These are phyloP conservation scores for Ustilago sp. DNA, from an alignment of 1,284 basidiomycete genomes.

Conservation along the genomic window DNA sequence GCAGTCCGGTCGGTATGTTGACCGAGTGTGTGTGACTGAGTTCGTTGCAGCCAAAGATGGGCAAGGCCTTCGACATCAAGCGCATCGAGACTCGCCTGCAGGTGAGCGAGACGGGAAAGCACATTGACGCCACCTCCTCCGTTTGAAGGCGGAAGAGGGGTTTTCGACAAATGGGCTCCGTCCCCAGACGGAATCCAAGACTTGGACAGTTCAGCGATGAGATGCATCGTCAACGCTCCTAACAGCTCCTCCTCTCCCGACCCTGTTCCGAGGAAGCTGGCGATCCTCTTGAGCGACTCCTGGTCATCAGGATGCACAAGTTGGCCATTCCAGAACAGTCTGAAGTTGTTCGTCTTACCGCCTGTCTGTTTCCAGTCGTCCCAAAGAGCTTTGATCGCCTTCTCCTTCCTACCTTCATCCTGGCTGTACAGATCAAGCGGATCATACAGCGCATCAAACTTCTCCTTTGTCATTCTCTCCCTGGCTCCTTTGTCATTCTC, in stretches of 20 bases:
- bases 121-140: conserved; percentile 55
- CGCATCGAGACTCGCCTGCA: conserved; percentile 83
- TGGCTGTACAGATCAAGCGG: conserved; percentile 48
- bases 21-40: conserved; percentile 30
- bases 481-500: conserved; percentile 5
- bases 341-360: conserved; percentile 42
- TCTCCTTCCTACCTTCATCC: conserved; percentile 14
- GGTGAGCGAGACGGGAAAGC: conserved; percentile 74
- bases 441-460: conserved; percentile 41
- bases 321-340: conserved; percentile 47
- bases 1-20: neutral
- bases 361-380: conserved; percentile 25
- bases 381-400: conserved; percentile 34
- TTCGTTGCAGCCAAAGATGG: conserved; percentile 31
- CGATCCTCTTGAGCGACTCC: neutral
- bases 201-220: conserved; percentile 22
- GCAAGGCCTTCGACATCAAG: conserved; percentile 84
- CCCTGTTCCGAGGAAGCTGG: conserved; percentile 12
- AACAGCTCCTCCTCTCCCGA: conserved; percentile 2
- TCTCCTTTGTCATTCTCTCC: conserved; percentile 1
- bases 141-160: neutral
- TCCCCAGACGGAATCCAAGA: too few relatives aligned
- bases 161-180: too few relatives aligned
- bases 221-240: conserved; percentile 3
- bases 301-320: conserved; percentile 22